Percentiles rank a stretch among this genome's conserved stretches.
phyloP scores from a whole-genome alignment of 2,329 filamentous ascomycete genomes.

The Colletotrichum aenigma region DNA sequence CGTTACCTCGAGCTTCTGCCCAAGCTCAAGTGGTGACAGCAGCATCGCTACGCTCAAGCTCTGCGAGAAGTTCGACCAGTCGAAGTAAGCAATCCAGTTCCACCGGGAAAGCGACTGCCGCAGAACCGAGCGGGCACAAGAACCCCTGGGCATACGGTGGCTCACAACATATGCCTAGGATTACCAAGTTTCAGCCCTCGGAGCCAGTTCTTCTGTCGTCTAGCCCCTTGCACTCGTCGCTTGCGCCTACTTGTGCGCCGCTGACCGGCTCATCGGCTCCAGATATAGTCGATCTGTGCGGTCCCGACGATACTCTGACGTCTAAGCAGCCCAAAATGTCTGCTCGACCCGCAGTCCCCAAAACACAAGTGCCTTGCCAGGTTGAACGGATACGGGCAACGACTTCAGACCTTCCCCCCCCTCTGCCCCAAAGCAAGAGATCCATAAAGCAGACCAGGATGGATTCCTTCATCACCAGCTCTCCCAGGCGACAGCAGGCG shows the following conservation, averaged over 20 bases:
- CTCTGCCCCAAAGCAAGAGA: neutral
- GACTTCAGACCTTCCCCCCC: neutral
- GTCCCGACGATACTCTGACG: neutral
- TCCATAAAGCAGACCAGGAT: conserved; percentile 32
- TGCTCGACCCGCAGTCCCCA: neutral
- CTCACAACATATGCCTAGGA: conserved; percentile 49
- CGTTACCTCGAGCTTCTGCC: neutral
- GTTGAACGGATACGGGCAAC: no score
- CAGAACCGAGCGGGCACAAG: conserved; percentile 25
- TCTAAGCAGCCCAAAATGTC: neutral
- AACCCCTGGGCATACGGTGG: conserved; percentile 43
- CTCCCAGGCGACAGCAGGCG: neutral
- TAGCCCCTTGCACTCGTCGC: conserved; percentile 41
- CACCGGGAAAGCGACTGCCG: conserved; percentile 23
- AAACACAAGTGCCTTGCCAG: neutral
- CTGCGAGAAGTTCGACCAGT: conserved; percentile 12
- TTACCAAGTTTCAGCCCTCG: conserved; percentile 25
- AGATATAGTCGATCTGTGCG: neutral
- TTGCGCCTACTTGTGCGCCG: conserved; percentile 29
- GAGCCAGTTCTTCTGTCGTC: conserved; percentile 50
- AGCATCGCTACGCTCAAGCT: neutral
- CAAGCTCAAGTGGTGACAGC: neutral
- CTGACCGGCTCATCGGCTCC: neutral
- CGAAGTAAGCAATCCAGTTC: conserved; percentile 35
- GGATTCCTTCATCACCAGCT: conserved; percentile 1